Evolutionary conservation across 192 early-diverging fungal species (phyloP).

Genomic region (Backusella morwellensis): DNA sequence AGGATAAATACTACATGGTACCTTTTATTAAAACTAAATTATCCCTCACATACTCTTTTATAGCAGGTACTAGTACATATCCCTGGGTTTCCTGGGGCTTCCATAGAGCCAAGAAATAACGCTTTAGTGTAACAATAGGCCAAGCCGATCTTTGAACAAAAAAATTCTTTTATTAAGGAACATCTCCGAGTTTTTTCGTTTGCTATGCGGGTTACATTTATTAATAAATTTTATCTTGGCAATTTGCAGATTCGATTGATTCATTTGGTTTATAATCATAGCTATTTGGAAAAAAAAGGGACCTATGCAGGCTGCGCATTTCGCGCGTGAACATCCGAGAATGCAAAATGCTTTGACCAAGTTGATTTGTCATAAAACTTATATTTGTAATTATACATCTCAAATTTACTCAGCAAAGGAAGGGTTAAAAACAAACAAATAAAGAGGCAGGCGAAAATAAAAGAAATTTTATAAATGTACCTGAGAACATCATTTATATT

Average conservation of each 20-base stretch:
- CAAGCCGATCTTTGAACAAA: background rate
- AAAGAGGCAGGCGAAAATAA: constrained; percentile 2
- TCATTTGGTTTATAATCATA: background rate
- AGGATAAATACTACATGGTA: background rate
- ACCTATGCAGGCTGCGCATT: background rate
- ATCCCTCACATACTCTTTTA: background rate
- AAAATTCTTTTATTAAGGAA: background rate
- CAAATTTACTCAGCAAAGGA: background rate
- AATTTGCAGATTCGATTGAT: background rate
- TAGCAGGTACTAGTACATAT: background rate
- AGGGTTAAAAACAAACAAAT: background rate
- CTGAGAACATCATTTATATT: background rate
- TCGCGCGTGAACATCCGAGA: background rate
- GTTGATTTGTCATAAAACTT: background rate
- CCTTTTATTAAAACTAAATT: background rate
- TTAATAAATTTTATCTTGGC: background rate
- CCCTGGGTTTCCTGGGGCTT: background rate
- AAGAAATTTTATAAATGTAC: background rate
- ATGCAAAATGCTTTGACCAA: constrained; percentile 5
- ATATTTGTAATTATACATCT: background rate
- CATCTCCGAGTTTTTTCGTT: background rate
- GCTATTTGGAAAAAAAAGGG: background rate
- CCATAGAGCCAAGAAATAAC: background rate
- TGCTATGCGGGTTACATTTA: background rate
- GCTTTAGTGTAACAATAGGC: background rate